Evolutionary conservation across 257 asterid genomes (phyloP), one percentile per base, ranked within the genome.

Genomic region (Ligustrum vulgare): DNA sequence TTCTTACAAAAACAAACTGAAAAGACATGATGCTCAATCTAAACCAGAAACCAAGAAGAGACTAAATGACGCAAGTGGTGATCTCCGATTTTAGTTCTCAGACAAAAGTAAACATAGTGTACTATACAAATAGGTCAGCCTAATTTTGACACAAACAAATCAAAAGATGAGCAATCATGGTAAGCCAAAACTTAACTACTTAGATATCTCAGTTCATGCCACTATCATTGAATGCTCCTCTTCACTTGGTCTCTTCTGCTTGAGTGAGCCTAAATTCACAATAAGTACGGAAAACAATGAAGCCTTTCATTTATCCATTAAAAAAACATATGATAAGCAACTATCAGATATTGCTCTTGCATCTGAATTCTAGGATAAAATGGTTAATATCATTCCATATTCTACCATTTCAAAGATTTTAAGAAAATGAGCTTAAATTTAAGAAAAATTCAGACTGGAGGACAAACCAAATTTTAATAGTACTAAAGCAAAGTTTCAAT

Each of bases 171-270:
- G 66, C n/a, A 67, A 76, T 16, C 64, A 66, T 75, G 62, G 36
- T 51, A 71, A 76, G 79, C 56, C 66, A 63, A 60, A 28, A 78
- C 98, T 90, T 82, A 88, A 93, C 98, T 91, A 98, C 86, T 85
- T 90, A 67, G 89, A 86, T 72, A 87, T 76, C 76, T 95, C 98
- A 49, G 83, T 85, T 82, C 98, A 89, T 63, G 90, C 86, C 31
- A 84, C 91, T 82, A 93, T 95, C 70, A 76, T 84, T 4, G 96
- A 85, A 66, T 78, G 87, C 81, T 90, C 97, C 80, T 73, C 84
- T 78, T 93, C 98, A 82, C 77, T 84, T 78, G 99, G 90, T 78
- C 97, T 89, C 92, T 88, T 93, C 80, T 91, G 98, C 76, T 95
- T 95, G 80, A 95, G 87, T 69, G 98, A 89, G 69, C 93, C 98